These are phyloP conservation scores for Kwoniella heveanensis DNA, from an alignment of 768 basidiomycete genomes.

Conservation along the genomic window DNA sequence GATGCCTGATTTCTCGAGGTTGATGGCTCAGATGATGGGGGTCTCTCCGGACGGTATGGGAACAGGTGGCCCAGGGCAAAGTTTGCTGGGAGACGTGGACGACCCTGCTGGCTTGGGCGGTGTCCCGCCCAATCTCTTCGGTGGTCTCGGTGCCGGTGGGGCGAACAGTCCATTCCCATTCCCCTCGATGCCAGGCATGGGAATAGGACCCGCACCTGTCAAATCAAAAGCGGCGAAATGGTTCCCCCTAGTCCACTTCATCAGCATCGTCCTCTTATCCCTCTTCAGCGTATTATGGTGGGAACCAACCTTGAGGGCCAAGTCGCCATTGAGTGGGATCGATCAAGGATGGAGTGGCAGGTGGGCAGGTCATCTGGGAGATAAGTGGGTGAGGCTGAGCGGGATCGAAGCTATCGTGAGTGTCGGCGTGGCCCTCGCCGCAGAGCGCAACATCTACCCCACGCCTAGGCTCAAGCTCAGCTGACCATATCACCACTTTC, in stretches of 20 bases:
- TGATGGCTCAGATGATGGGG: constrained; percentile 47
- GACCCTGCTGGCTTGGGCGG: constrained; percentile 45
- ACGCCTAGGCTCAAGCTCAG: no score
- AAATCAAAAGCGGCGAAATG: constrained; percentile 36
- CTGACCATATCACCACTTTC: constrained; percentile 7
- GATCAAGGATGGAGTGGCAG: constrained; percentile 11
- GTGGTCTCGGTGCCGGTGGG: constrained; percentile 7
- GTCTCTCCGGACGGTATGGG: neutral
- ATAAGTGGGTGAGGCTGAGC: constrained; percentile 22
- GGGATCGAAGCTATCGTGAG: constrained; percentile 40
- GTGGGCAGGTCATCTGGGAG: constrained; percentile 16
- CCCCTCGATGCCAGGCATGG: constrained; percentile 37
- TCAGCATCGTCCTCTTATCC: constrained; percentile 41
- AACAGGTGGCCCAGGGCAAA: constrained; percentile 9
- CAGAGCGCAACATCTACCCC: no score
- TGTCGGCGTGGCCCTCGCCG: no score
- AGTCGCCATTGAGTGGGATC: constrained; percentile 2
- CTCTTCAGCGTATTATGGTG: constrained; percentile 50
- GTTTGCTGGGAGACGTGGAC: constrained; percentile 43
- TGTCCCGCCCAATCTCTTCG: constrained; percentile 20
- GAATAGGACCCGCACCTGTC: constrained; percentile 21
- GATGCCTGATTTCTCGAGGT: constrained; percentile 40
- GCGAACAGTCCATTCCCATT: constrained; percentile 19
- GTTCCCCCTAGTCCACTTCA: constrained; percentile 51
- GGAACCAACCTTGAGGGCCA: constrained; percentile 44